Percentiles rank a stretch among this genome's conserved stretches.
phyloP scores from a whole-genome alignment of 164 flowering plant species.

The Kalanchoe fedtschenkoi region DNA sequence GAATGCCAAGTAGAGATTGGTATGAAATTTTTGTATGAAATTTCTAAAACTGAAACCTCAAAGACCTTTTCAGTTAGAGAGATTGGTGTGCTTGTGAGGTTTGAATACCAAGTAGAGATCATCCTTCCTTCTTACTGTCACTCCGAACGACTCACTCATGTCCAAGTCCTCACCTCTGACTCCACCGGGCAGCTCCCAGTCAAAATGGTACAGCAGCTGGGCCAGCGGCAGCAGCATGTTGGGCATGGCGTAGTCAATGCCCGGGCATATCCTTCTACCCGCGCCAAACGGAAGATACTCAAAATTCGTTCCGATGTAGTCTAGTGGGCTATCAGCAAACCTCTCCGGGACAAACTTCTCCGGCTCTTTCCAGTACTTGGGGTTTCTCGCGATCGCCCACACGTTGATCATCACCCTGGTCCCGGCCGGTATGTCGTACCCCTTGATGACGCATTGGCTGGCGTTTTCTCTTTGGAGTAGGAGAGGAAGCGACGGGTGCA shows the following conservation, averaged over 20 bases:
- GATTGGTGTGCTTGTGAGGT: background rate
- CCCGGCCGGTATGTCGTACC: slow-evolving; percentile 18
- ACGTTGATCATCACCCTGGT: slow-evolving; percentile 20
- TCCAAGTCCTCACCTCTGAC: slow-evolving; percentile 16
- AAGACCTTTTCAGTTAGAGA: background rate
- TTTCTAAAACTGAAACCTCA: background rate
- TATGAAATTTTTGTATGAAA: background rate
- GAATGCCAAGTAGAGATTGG: background rate
- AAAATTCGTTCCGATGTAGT: slow-evolving; percentile 23
- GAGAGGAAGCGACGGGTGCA: slow-evolving; percentile 23
- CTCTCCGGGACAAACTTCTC: slow-evolving; percentile 25
- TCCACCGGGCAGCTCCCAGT: slow-evolving; percentile 24
- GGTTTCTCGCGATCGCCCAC: slow-evolving; percentile 28
- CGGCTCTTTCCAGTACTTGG: slow-evolving; percentile 21
- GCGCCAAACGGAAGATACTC: slow-evolving; percentile 28
- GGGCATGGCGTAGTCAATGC: slow-evolving; percentile 16
- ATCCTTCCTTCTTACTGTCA: slow-evolving; percentile 11
- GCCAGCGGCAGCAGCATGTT: slow-evolving; percentile 17
- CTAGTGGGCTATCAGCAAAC: slow-evolving; percentile 18
- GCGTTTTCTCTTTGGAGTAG: slow-evolving; percentile 23
- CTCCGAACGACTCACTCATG: slow-evolving; percentile 19
- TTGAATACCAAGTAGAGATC: slow-evolving; percentile 21
- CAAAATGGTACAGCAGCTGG: slow-evolving; percentile 21
- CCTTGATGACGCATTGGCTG: slow-evolving; percentile 16
- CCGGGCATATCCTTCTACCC: slow-evolving; percentile 32